Evolutionary conservation across 108 stramenopile genomes (phyloP), one percentile per base, ranked within the genome.

Genomic region (Pseudonitzschia pungens): DNA sequence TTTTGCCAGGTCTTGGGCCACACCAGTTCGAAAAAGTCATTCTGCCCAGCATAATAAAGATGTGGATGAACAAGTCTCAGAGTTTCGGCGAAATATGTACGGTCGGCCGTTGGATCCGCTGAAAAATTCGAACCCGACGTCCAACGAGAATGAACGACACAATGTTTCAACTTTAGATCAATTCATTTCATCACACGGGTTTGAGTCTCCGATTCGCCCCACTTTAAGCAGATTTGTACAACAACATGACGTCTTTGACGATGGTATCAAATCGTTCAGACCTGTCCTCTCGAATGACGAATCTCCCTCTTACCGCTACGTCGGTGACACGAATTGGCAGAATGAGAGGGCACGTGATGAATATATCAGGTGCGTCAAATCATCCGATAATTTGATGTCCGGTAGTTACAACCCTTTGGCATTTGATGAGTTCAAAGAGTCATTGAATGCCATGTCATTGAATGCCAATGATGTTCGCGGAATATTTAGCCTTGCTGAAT

Each of bases 401-500:
- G 73, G 33, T 26, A 67, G 54, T 27, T 79, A 68, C 44, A 58
- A 59, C 20, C 41, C 50, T 21, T 20, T 59, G 16, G 81, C 77
- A 15, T 53, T 74, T 31, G 77, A 73, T 32, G 86, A 96, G 67
- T 96, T 92, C 71, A 71, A 80, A 26, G 33, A 72, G 54, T 76
- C 82, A 18, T 75, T 96, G 28, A 77, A 89, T 28, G 87, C 89
- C 28, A 74, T 78, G 43, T 81, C 76, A 53, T 77, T 96, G 31
- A 76, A 82, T 69, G 80, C 90, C 0, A 81, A 94, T 65, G 91
- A 96, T 66, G 92, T 94, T 20, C 81, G 70, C 63, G 95, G 89
- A 21, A 91, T 96, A 44, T 75, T 78, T 55, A 84, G 90, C 82
- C 84, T 96, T 24, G 85, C 92, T 51, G 86, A 94, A 75, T 87